Base-by-base conservation (phyloP, 2,329 filamentous ascomycete genomes). In the Aureobasidium sp. region DNA sequence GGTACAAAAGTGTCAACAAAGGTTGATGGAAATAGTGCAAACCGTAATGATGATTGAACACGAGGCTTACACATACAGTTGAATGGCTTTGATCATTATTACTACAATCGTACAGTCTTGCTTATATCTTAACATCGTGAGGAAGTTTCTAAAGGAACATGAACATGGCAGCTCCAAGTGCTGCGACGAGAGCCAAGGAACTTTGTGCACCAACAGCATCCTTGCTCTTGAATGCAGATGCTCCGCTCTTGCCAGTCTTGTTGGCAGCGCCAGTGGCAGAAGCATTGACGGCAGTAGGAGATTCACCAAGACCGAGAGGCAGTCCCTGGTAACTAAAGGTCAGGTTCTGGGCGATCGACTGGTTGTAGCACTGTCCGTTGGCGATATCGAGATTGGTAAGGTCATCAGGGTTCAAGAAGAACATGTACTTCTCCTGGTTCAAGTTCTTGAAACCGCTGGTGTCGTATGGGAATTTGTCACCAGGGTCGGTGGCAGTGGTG, bases 401-500 rank as follows among this genome's bases (percentile, higher is more conserved):
- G 67, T 92, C 89, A 71, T 91, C 85, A 0, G 88, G 82, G 20
- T 87, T 81, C 17, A 81, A 76, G 79, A 93, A 92, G 76, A 93
- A 92, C 88, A 92, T 92, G 76, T 90, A 92, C 66, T 78, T 82
- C 36, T 48, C 78, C 71, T 87, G 83, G 56, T 87, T 82, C 47
- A 92, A 71, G 2, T 77, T 81, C 74, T 89, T 77, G 76, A 92
- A 92, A 0, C 85, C 86, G 26, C 78, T 78, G 0, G 89, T 92
- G 68, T 92, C 82, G 73, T 92, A 92, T 0, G 89, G 88, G 73
- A 92, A 90, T 65, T 81, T 80, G 72, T 90, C 84, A 0, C 78
- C 79, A 0, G 73, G 66, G 66, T 92, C 89, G 0, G 89, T 92
- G 0, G 85, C 80, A 9, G 81, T 84, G 0, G 87, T 90, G 74